Conservation (phyloP, 768 basidiomycete genomes). For the Pleurotus sapidus region DNA sequence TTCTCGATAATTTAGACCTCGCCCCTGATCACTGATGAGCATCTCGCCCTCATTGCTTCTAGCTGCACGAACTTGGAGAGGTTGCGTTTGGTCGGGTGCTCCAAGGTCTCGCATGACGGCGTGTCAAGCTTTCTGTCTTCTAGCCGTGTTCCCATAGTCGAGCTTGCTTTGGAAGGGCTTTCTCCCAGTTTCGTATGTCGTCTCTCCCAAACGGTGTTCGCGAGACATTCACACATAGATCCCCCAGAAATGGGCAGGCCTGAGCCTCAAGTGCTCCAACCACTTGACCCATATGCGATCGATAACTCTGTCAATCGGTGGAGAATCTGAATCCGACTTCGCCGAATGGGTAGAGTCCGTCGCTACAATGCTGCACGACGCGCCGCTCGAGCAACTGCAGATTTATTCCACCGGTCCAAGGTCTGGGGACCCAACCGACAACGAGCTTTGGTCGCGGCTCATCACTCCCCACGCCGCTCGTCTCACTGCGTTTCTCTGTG, state of each 20-base stretch:
- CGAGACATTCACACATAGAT: slow-evolving; percentile 28
- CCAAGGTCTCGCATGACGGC: slow-evolving; percentile 62
- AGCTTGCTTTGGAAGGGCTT: slow-evolving; percentile 60
- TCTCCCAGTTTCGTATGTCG: slow-evolving; percentile 54
- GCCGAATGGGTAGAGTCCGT: slow-evolving; percentile 45
- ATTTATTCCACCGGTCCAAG: slow-evolving; percentile 50
- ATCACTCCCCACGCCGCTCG: slow-evolving; percentile 47
- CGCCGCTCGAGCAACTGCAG: slow-evolving; percentile 60
- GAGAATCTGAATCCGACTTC: slow-evolving; percentile 29
- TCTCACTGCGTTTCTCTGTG: slow-evolving; percentile 57
- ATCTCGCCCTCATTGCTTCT: slow-evolving; percentile 49
- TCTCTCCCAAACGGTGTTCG: not conserved
- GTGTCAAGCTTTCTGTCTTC: slow-evolving; percentile 46
- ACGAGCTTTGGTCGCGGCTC: slow-evolving; percentile 50
- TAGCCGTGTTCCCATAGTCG: slow-evolving; percentile 44
- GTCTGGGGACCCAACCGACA: slow-evolving; percentile 36
- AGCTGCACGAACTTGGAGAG: slow-evolving; percentile 49
- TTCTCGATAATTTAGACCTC: slow-evolving; percentile 41
- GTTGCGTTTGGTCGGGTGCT: slow-evolving; percentile 64
- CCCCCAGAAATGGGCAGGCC: not conserved
- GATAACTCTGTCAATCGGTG: slow-evolving; percentile 51
- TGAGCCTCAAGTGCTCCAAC: slow-evolving; percentile 23
- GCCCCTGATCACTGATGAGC: slow-evolving; percentile 51
- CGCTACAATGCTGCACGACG: slow-evolving; percentile 35
- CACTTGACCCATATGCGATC: slow-evolving; percentile 44